Evolutionary conservation across 2,329 filamentous ascomycete species (phyloP).

Genomic region (Monosporascus sp.): DNA sequence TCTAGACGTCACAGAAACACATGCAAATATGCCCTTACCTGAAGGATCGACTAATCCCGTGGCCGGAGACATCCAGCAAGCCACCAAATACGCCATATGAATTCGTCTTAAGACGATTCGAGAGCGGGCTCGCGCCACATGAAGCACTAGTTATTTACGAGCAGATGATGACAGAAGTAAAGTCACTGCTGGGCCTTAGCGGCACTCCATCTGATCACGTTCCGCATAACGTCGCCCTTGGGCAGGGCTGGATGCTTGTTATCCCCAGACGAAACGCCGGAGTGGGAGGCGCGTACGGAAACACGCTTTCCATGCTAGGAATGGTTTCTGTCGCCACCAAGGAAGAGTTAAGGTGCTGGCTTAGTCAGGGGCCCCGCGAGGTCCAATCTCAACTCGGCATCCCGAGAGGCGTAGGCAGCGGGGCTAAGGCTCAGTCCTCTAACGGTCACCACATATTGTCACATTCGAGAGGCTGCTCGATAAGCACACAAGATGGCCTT

Average conservation of each 20-base stretch:
- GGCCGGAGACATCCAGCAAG: slow-evolving; percentile 13
- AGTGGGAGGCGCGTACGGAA: slow-evolving; percentile 33
- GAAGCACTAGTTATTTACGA: slow-evolving; percentile 20
- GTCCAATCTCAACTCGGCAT: slow-evolving; percentile 34
- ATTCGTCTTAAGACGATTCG: slow-evolving; percentile 28
- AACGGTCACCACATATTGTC: neutral
- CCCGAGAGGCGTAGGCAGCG: neutral
- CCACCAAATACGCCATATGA: slow-evolving; percentile 28
- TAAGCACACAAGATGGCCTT: neutral
- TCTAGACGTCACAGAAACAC: slow-evolving; percentile 46
- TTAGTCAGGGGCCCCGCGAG: slow-evolving; percentile 27
- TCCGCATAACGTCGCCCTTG: slow-evolving; percentile 42
- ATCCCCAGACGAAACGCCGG: slow-evolving; percentile 35
- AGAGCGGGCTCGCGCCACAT: slow-evolving; percentile 14
- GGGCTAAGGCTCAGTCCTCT: neutral
- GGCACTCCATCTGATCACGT: slow-evolving; percentile 8
- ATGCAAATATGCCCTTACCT: slow-evolving; percentile 36
- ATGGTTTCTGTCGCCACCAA: slow-evolving; percentile 32
- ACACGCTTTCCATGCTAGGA: slow-evolving; percentile 43
- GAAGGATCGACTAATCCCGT: slow-evolving; percentile 20
- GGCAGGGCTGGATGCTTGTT: slow-evolving; percentile 39
- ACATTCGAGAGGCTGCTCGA: neutral
- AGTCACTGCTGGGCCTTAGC: slow-evolving; percentile 3
- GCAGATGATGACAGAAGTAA: slow-evolving; percentile 17
- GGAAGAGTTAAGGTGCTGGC: slow-evolving; percentile 32